Conservation (phyloP, 2,329 filamentous ascomycete genomes). For the Pestalotiopsis sp. region DNA sequence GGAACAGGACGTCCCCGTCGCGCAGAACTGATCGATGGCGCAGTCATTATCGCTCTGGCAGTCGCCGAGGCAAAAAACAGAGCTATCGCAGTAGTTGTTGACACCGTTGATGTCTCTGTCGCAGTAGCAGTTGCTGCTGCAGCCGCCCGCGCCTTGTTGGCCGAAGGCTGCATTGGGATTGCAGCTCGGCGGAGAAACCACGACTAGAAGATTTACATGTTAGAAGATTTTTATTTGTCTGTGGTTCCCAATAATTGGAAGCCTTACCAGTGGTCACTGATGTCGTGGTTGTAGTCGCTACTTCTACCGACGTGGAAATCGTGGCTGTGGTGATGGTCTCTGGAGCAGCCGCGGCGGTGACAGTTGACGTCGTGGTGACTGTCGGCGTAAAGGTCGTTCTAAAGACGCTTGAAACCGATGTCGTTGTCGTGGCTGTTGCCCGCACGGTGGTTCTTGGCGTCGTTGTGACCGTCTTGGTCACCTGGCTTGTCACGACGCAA, state of each 20-base stretch:
- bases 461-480: not conserved
- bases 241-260: not conserved
- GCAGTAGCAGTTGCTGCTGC: not conserved
- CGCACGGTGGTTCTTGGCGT: not conserved
- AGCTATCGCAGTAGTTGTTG: not conserved
- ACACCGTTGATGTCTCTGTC: not conserved
- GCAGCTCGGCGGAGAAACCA: not conserved
- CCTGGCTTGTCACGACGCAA: not conserved
- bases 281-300: not conserved
- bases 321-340: not conserved
- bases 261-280: not conserved
- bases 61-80: not conserved
- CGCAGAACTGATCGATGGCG: not conserved
- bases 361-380: not conserved
- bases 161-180: not conserved
- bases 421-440: not conserved
- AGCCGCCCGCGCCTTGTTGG: not conserved
- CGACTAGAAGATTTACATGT: not conserved
- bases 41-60: not conserved
- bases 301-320: not conserved
- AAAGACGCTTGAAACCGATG: not conserved
- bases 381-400: not conserved
- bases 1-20: not conserved
- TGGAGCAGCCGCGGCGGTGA: not conserved
- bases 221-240: not conserved